These are phyloP conservation scores for Obba rivulosa DNA, from an alignment of 768 basidiomycete genomes.

Conservation along the genomic window DNA sequence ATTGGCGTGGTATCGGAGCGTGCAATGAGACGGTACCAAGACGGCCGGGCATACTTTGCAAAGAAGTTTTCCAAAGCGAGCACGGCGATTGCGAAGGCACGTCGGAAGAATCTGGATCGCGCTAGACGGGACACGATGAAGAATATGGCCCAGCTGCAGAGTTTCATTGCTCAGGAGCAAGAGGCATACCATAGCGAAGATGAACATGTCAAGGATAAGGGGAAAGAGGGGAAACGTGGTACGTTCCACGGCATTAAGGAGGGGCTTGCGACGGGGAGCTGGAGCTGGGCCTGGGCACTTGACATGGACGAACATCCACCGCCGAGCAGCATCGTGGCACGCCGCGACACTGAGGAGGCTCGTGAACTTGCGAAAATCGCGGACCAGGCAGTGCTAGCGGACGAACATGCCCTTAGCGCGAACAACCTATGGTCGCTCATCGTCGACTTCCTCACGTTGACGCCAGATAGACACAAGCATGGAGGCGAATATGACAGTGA, in stretches of 20 bases:
- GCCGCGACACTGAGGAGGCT: conserved; percentile 82
- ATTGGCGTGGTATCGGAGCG: conserved; percentile 76
- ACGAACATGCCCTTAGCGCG: conserved; percentile 51
- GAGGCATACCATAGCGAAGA: conserved; percentile 8
- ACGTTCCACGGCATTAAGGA: conserved; percentile 19
- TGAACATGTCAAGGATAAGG: not conserved
- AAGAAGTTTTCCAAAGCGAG: conserved; percentile 57
- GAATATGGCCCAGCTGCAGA: conserved; percentile 46
- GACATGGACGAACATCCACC: conserved; percentile 80
- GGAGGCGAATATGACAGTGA: not conserved
- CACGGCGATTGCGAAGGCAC: conserved; percentile 57
- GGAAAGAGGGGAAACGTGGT: conserved; percentile 10
- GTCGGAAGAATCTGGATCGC: conserved; percentile 57
- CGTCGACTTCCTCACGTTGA: conserved; percentile 55
- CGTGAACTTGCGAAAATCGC: conserved; percentile 67
- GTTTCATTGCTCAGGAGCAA: conserved; percentile 28
- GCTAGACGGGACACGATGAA: conserved; percentile 58
- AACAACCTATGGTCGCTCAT: conserved; percentile 72
- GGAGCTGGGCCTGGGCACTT: conserved; percentile 84
- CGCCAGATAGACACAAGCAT: conserved; percentile 35
- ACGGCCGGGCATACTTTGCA: conserved; percentile 54
- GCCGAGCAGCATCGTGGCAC: conserved; percentile 85
- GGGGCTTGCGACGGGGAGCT: conserved; percentile 42
- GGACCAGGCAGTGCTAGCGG: conserved; percentile 57
- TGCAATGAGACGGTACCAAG: conserved; percentile 71